Percentiles rank a stretch among this genome's conserved stretches.
Conservation (phyloP, 2,329 filamentous ascomycete genomes). For the Aspergillus brunneoviolaceus region DNA sequence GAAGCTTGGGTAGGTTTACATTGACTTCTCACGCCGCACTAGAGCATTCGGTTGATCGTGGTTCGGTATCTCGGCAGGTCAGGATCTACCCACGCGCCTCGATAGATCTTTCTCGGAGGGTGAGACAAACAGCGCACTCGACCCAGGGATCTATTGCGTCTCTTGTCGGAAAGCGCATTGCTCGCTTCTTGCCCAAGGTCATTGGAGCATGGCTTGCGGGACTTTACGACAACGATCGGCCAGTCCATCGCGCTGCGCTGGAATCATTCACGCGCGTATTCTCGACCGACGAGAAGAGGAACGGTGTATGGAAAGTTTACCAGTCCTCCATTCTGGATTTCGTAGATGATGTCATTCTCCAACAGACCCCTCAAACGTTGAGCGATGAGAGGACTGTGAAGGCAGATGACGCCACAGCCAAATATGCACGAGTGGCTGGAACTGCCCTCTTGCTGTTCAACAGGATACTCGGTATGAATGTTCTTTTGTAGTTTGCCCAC, state of each 20-base stretch:
- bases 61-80: conserved; percentile 54
- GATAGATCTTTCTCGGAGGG: conserved; percentile 83
- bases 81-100: conserved; percentile 84
- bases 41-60: conserved; percentile 14
- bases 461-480: conserved; percentile 50
- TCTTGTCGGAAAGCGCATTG: conserved; percentile 74
- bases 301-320: conserved; percentile 75
- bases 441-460: conserved; percentile 57
- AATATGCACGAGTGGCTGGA: conserved; percentile 76
- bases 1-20: conserved; percentile 74
- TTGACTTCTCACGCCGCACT: conserved; percentile 2
- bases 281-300: conserved; percentile 73
- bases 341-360: conserved; percentile 70
- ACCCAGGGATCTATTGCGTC: conserved; percentile 65
- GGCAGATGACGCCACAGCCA: conserved; percentile 78
- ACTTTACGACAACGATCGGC: conserved; percentile 79
- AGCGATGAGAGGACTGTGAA: conserved; percentile 87
- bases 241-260: conserved; percentile 71
- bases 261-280: conserved; percentile 76
- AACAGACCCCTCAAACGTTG: conserved; percentile 76
- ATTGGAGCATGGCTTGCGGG: conserved; percentile 91
- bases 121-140: conserved; percentile 80
- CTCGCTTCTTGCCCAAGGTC: conserved; percentile 71
- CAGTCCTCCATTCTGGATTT: conserved; percentile 79
- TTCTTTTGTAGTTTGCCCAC: background rate